A percentile compares a stretch with the other conserved stretches of the same genome.
Evolutionary conservation across 495 filamentous ascomycete species (phyloP).

Genomic region (Pseudevernia furfuracea): DNA sequence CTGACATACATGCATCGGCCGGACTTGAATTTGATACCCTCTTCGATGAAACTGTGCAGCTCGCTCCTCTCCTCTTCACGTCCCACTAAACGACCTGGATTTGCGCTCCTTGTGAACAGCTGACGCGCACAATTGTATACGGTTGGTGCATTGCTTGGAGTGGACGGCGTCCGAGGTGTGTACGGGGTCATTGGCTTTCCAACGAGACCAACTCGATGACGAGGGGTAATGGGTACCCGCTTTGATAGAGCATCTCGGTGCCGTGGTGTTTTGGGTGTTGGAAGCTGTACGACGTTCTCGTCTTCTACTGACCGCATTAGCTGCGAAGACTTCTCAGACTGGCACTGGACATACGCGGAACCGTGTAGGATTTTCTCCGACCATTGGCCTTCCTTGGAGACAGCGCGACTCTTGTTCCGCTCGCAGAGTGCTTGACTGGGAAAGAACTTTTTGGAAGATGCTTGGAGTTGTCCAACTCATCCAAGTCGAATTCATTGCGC

Average conservation of each 20-base stretch:
- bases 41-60: slow-evolving; percentile 59
- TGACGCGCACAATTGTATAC: slow-evolving; percentile 84
- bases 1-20: slow-evolving; percentile 93
- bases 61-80: slow-evolving; percentile 72
- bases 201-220: slow-evolving; percentile 56
- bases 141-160: slow-evolving; percentile 51
- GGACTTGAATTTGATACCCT: slow-evolving; percentile 48
- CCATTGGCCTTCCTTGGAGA: slow-evolving; percentile 2
- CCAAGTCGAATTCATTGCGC: slow-evolving; percentile 44
- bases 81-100: slow-evolving; percentile 70
- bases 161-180: slow-evolving; percentile 56
- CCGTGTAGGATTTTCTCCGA: not conserved
- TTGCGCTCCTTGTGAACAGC: slow-evolving; percentile 70
- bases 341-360: not conserved
- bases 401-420: not conserved
- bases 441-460: slow-evolving; percentile 19
- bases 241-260: slow-evolving; percentile 58
- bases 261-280: slow-evolving; percentile 56
- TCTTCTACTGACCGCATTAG: slow-evolving; percentile 19
- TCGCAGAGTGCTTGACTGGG: slow-evolving; percentile 13
- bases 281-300: slow-evolving; percentile 25
- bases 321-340: not conserved
- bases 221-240: slow-evolving; percentile 57
- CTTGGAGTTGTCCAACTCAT: slow-evolving; percentile 55
- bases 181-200: slow-evolving; percentile 61